Conservation (phyloP, 768 basidiomycete species). For the Tulasnella sp. region DNA sequence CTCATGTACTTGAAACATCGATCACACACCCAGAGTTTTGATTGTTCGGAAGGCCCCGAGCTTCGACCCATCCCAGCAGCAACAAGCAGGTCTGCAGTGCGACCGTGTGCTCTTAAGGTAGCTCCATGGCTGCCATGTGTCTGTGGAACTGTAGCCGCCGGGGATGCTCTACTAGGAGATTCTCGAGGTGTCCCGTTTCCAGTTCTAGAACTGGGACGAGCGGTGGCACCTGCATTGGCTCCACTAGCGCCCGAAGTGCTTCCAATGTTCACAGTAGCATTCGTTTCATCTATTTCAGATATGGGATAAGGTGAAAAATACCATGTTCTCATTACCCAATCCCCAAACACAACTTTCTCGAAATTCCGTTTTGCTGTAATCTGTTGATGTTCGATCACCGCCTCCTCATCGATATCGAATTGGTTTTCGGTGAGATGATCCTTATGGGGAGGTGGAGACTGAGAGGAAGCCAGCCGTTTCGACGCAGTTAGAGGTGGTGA, state of each 20-base stretch:
- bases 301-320: slow-evolving; percentile 90
- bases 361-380: slow-evolving; percentile 67
- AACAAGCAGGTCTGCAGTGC: slow-evolving; percentile 59
- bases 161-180: background rate
- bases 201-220: no score
- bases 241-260: no score
- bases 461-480: no score
- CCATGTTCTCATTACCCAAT: slow-evolving; percentile 84
- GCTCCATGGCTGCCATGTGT: slow-evolving; percentile 28
- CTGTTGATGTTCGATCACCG: slow-evolving; percentile 52
- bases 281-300: slow-evolving; percentile 51
- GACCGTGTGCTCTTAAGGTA: slow-evolving; percentile 47
- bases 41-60: slow-evolving; percentile 28
- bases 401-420: slow-evolving; percentile 22
- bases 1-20: slow-evolving; percentile 96
- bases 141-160: background rate
- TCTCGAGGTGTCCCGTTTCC: background rate
- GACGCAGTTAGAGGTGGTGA: slow-evolving; percentile 1
- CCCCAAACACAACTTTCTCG: slow-evolving; percentile 72
- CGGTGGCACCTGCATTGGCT: no score
- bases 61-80: slow-evolving; percentile 42
- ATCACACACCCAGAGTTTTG: slow-evolving; percentile 67
- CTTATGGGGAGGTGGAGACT: background rate
- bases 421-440: slow-evolving; percentile 4
- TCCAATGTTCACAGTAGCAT: no score